Percentiles rank a stretch among this genome's conserved stretches.
phyloP scores from a whole-genome alignment of 306 rosid genomes.

The Cucumis hystrix region DNA sequence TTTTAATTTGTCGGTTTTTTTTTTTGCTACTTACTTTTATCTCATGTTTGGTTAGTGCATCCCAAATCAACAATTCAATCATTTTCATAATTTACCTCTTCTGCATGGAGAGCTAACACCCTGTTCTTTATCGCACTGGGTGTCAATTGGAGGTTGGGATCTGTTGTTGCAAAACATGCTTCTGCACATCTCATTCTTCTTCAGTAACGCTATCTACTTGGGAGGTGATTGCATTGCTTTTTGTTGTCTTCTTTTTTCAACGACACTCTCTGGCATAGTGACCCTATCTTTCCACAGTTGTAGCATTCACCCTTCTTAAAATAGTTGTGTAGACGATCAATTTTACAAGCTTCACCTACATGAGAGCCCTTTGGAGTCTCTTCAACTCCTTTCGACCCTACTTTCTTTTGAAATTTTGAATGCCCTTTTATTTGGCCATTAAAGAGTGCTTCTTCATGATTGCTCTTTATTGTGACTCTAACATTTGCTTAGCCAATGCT shows the following conservation, averaged over 20 bases:
- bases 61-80: not conserved
- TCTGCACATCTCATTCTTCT: not conserved
- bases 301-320: not conserved
- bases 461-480: not conserved
- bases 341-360: no score
- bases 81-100: not conserved
- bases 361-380: no score
- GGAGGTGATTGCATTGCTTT: no score
- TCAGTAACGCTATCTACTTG: no score
- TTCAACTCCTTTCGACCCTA: no score
- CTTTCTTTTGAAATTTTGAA: not conserved
- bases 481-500: no score
- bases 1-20: no score
- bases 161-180: not conserved
- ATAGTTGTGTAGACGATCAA: no score
- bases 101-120: not conserved
- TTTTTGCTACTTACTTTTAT: no score
- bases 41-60: not conserved
- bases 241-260: no score
- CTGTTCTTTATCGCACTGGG: not conserved
- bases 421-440: not conserved
- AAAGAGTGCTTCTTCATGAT: not conserved
- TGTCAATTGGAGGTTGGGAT: not conserved
- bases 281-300: no score
- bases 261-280: not conserved